phyloP scores from a whole-genome alignment of 83 land plant species.

The Picea abies region DNA sequence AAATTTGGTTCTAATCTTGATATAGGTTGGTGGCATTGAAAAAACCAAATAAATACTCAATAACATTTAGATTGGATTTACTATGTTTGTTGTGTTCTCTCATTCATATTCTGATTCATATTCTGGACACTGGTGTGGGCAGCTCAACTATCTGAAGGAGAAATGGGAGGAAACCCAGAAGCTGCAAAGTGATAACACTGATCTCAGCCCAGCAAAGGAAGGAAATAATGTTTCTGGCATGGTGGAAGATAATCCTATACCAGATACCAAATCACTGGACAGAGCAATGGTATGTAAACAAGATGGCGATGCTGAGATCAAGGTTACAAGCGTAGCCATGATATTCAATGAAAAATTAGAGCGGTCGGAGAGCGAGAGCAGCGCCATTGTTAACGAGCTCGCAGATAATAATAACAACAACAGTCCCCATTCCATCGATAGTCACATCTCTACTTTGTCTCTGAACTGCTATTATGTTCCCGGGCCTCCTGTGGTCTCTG shows the following conservation, averaged over 20 bases:
- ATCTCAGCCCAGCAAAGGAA: neutral
- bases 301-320: neutral
- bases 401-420: neutral
- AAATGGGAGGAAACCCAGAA: neutral
- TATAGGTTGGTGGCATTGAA: no score
- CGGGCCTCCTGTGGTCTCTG: neutral
- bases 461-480: neutral
- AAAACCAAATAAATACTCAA: no score
- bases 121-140: neutral
- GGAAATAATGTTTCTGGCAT: neutral
- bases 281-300: neutral
- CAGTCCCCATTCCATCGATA: slow-evolving; percentile 8
- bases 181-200: neutral
- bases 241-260: no score
- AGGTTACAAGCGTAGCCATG: no score
- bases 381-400: slow-evolving; percentile 7
- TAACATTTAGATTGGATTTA: neutral
- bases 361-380: slow-evolving; percentile 14
- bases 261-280: neutral
- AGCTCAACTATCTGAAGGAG: neutral
- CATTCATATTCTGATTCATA: neutral
- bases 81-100: neutral
- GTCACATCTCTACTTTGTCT: neutral
- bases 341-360: slow-evolving; percentile 8
- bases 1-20: no score